A percentile compares a stretch with the other conserved stretches of the same genome.
phyloP scores from a whole-genome alignment of 345 rosid genomes.

The Streptanthus diversifolius region DNA sequence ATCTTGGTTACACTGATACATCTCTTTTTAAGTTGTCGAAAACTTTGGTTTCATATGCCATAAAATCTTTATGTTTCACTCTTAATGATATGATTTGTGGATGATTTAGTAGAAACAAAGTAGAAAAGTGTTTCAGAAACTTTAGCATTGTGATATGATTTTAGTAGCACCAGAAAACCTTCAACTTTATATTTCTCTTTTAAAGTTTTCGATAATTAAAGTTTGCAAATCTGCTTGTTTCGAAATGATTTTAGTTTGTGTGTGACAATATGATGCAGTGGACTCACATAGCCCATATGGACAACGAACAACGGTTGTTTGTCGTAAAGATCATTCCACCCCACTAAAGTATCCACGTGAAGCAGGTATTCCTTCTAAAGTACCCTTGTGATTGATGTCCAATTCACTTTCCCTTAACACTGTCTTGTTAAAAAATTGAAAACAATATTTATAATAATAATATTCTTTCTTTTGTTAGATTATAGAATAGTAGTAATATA shows the following conservation, averaged over 20 bases:
- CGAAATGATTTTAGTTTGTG: neutral
- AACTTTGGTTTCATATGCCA: neutral
- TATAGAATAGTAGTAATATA: neutral
- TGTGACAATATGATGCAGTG: slow-evolving; percentile 44
- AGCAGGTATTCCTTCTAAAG: slow-evolving; percentile 79
- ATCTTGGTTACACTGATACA: neutral
- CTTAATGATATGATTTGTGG: neutral
- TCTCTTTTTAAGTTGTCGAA: neutral
- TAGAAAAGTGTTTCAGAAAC: neutral
- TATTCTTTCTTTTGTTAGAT: neutral
- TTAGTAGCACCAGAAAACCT: neutral
- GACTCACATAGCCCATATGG: slow-evolving; percentile 84
- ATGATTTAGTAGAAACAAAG: neutral
- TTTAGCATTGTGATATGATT: neutral
- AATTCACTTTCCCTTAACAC: neutral
- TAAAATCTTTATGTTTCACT: neutral
- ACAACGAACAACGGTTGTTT: slow-evolving; percentile 72
- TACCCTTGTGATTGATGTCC: slow-evolving; percentile 43
- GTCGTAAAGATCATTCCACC: slow-evolving; percentile 57
- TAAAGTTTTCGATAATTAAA: neutral
- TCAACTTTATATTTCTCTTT: neutral
- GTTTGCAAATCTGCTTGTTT: neutral
- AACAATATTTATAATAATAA: neutral
- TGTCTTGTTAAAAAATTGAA: slow-evolving; percentile 2
- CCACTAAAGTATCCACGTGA: slow-evolving; percentile 74